Evolutionary conservation across 345 rosid species (phyloP).

Genomic region (Camelina sativa): DNA sequence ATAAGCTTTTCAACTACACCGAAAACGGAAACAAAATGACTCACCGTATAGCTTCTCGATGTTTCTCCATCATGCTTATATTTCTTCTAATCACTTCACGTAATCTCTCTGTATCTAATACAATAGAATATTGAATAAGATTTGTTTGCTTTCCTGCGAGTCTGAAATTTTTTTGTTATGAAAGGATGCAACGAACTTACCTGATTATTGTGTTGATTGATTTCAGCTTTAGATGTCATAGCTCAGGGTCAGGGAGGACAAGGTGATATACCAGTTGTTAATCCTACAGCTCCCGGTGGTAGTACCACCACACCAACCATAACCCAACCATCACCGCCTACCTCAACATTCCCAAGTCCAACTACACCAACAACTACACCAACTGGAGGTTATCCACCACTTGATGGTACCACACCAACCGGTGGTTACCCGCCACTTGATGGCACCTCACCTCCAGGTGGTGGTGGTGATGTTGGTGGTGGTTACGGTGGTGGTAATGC

Average conservation of each 20-base stretch:
- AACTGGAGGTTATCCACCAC: conserved; percentile 45
- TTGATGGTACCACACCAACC: conserved; percentile 37
- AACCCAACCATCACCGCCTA: conserved; percentile 50
- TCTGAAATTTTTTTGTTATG: not conserved
- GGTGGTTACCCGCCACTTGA: conserved; percentile 48
- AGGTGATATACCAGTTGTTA: conserved; percentile 64
- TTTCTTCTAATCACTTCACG: conserved; percentile 69
- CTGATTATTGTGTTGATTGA: conserved; percentile 32
- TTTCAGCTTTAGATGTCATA: conserved; percentile 41
- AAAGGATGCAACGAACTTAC: conserved; percentile 22
- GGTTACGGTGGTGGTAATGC: not conserved
- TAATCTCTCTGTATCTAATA: conserved; percentile 47
- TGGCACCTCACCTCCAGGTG: conserved; percentile 37
- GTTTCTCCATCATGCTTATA: conserved; percentile 52
- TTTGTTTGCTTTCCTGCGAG: not conserved
- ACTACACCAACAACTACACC: conserved; percentile 39
- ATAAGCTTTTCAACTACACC: conserved; percentile 38
- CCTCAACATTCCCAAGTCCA: conserved; percentile 42
- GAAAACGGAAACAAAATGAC: conserved; percentile 53
- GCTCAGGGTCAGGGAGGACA: conserved; percentile 46
- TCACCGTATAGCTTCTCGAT: conserved; percentile 42
- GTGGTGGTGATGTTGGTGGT: conserved; percentile 38
- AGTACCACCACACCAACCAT: conserved; percentile 54
- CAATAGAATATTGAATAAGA: conserved; percentile 3
- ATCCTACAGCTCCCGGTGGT: conserved; percentile 67